Conservation (phyloP, 352 stramenopile species). For the Bremia lactucae region DNA sequence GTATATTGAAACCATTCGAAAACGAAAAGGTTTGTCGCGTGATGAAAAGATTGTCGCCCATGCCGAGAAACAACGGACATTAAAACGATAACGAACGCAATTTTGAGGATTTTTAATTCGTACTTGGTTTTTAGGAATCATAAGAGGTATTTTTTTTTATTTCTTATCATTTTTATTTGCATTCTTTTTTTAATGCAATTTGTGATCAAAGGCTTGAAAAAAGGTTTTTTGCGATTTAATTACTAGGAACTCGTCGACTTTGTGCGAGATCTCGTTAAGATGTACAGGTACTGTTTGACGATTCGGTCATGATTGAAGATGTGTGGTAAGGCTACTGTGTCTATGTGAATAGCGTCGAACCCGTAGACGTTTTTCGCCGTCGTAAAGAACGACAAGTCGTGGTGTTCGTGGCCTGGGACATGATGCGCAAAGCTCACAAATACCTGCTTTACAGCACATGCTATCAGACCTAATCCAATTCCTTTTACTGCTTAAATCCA, state of each 20-base stretch:
- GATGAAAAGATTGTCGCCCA: constrained; percentile 92
- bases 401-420: constrained; percentile 32
- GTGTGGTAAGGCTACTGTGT: constrained; percentile 29
- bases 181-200: background rate
- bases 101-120: background rate
- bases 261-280: constrained; percentile 16
- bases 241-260: too few relatives aligned
- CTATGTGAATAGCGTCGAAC: constrained; percentile 27
- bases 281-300: constrained; percentile 39
- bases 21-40: constrained; percentile 89
- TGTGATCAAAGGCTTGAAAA: too few relatives aligned
- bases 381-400: constrained; percentile 42
- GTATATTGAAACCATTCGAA: constrained; percentile 91
- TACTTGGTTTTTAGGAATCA: too few relatives aligned
- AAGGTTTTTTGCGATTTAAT: too few relatives aligned
- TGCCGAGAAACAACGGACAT: constrained; percentile 70
- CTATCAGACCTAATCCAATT: too few relatives aligned
- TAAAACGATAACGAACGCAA: background rate
- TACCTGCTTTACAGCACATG: constrained; percentile 7
- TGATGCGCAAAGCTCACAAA: constrained; percentile 47
- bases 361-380: constrained; percentile 29
- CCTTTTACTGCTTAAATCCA: background rate
- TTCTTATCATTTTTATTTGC: background rate
- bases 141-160: too few relatives aligned
- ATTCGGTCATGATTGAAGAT: constrained; percentile 30